phyloP scores from a whole-genome alignment of 768 basidiomycete genomes.

The Wakefieldia striispora region DNA sequence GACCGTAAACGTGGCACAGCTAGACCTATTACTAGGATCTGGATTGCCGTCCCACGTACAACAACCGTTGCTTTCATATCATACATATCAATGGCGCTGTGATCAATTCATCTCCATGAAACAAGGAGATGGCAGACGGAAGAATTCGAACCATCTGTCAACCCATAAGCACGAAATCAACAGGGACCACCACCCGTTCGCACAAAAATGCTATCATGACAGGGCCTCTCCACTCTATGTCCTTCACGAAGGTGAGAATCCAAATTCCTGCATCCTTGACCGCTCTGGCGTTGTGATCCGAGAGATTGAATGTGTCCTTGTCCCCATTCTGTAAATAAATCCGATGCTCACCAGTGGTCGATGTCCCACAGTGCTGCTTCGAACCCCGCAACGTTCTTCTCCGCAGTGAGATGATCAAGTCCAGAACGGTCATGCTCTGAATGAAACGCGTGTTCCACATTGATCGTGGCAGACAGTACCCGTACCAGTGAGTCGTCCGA shows the following conservation, averaged over 20 bases:
- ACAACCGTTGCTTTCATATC: no score
- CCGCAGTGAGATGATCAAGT: conserved; percentile 14
- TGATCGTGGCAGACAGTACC: conserved; percentile 6
- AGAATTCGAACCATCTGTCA: conserved; percentile 10
- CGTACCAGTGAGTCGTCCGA: background rate
- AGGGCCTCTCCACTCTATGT: background rate
- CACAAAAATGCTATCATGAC: conserved; percentile 8
- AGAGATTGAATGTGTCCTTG: conserved; percentile 2
- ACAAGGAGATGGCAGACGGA: conserved; percentile 13
- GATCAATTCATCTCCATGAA: conserved; percentile 23
- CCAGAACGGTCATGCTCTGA: conserved; percentile 2
- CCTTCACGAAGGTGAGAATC: conserved; percentile 9
- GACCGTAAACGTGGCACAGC: no score
- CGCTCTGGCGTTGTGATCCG: background rate
- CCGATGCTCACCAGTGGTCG: background rate
- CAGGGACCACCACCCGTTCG: background rate
- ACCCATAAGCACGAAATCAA: conserved; percentile 3
- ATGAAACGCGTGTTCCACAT: conserved; percentile 5
- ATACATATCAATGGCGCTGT: conserved; percentile 3
- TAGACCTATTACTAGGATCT: no score
- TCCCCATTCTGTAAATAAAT: conserved; percentile 3
- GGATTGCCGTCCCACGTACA: no score
- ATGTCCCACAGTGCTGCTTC: conserved; percentile 17
- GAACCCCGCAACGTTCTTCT: conserved; percentile 27
- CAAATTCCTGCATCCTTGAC: no score